Conservation (phyloP, 768 basidiomycete species). For the Suillus cothurnatus region DNA sequence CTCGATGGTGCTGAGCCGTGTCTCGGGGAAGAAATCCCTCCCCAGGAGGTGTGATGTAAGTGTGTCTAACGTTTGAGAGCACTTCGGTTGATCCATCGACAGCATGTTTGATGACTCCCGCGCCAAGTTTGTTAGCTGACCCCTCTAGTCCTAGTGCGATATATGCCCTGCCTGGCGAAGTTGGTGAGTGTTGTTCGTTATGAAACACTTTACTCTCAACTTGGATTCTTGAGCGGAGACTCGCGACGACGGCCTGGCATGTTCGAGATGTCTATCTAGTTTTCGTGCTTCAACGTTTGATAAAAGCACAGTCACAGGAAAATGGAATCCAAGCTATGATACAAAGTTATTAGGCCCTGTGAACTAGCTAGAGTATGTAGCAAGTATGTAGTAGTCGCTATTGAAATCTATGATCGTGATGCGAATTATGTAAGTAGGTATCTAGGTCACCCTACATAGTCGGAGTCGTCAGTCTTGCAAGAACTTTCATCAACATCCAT, state of each 20-base stretch:
- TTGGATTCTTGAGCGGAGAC: slow-evolving; percentile 34
- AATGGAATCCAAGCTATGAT: slow-evolving; percentile 1
- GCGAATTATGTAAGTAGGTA: background rate
- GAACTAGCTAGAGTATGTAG: no score
- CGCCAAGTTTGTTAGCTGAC: slow-evolving; percentile 96
- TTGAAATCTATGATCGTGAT: background rate
- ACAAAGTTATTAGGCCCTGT: background rate
- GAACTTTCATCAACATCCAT: background rate
- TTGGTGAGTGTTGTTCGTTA: slow-evolving; percentile 15
- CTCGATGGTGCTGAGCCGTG: slow-evolving; percentile 93
- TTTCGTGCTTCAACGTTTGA: background rate
- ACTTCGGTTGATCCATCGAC: slow-evolving; percentile 73
- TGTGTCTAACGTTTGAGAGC: slow-evolving; percentile 92
- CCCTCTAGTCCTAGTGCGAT: slow-evolving; percentile 97
- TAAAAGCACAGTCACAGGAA: background rate
- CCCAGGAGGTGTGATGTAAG: slow-evolving; percentile 98
- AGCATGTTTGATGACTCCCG: slow-evolving; percentile 86
- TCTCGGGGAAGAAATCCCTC: slow-evolving; percentile 97
- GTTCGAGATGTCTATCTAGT: slow-evolving; percentile 2
- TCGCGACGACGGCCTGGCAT: slow-evolving; percentile 25
- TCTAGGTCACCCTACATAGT: background rate
- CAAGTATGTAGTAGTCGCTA: no score
- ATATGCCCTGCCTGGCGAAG: slow-evolving; percentile 57
- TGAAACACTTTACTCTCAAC: slow-evolving; percentile 27
- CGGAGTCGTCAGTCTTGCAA: background rate